phyloP scores from a whole-genome alignment of 1,284 basidiomycete genomes.

The Apiotrichum sp. region DNA sequence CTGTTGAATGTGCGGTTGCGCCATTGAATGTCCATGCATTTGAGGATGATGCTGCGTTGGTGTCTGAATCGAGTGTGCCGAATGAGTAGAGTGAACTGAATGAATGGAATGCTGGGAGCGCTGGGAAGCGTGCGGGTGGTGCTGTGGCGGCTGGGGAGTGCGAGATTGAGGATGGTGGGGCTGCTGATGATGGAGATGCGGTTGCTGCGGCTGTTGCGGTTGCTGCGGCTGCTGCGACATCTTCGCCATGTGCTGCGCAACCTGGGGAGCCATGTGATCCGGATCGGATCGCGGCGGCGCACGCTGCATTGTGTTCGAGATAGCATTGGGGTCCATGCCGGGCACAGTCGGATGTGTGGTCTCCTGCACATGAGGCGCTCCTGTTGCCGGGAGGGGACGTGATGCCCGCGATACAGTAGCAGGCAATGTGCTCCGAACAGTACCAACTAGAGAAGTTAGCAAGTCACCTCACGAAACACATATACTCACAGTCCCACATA shows the following conservation, averaged over 20 bases:
- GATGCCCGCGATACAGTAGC: slow-evolving; percentile 27
- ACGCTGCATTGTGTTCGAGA: slow-evolving; percentile 25
- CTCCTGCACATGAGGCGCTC: not conserved
- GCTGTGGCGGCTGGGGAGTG: not conserved
- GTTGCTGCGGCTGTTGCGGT: too few species aligned
- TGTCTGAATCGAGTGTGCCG: not conserved
- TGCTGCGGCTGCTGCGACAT: not conserved
- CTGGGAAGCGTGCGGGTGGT: not conserved
- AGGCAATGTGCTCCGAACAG: slow-evolving; percentile 36
- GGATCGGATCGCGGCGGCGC: slow-evolving; percentile 9
- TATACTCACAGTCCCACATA: slow-evolving; percentile 78
- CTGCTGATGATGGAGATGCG: too few species aligned
- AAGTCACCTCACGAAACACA: too few species aligned
- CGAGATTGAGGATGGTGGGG: not conserved
- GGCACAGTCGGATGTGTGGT: not conserved
- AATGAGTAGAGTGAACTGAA: not conserved
- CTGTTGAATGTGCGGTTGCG: slow-evolving; percentile 52
- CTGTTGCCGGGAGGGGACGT: slow-evolving; percentile 11
- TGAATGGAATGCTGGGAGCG: slow-evolving; percentile 38
- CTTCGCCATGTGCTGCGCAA: slow-evolving; percentile 14
- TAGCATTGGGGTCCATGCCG: slow-evolving; percentile 8
- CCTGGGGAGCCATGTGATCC: slow-evolving; percentile 10
- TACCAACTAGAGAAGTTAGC: slow-evolving; percentile 40
- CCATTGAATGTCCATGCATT: slow-evolving; percentile 53
- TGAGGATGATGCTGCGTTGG: slow-evolving; percentile 21